A percentile compares a stretch with the other conserved stretches of the same genome.
Conservation (phyloP, 139 green algal species). For the Chlorella sp. region DNA sequence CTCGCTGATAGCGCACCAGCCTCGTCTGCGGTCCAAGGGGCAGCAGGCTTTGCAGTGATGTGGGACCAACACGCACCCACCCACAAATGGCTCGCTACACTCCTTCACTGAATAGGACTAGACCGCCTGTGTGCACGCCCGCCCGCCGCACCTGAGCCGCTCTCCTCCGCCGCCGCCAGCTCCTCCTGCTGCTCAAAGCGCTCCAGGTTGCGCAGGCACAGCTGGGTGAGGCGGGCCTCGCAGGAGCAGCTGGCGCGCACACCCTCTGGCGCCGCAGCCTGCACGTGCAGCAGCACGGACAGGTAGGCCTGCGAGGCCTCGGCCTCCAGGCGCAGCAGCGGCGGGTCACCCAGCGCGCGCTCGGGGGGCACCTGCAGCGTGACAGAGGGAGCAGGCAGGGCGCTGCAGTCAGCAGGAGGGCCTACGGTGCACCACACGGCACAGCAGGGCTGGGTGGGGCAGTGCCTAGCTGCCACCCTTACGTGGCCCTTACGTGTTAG, state of each 20-base stretch:
- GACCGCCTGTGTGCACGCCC: no score
- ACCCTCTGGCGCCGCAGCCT: constrained; percentile 11
- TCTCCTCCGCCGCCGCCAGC: constrained; percentile 18
- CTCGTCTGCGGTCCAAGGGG: not conserved
- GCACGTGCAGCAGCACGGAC: constrained; percentile 61
- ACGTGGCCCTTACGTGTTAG: not conserved
- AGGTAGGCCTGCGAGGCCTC: constrained; percentile 91
- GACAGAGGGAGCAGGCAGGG: constrained; percentile 30
- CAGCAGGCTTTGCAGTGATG: not conserved
- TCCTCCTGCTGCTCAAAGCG: constrained; percentile 62
- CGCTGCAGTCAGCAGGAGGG: not conserved
- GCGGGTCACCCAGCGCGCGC: constrained; percentile 84
- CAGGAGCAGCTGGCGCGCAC: constrained; percentile 33
- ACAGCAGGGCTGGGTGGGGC: not conserved
- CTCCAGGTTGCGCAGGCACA: constrained; percentile 79
- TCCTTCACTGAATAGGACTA: no score
- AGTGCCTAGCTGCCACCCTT: not conserved
- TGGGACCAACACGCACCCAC: no score
- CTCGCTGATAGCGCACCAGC: not conserved
- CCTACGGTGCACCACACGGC: not conserved
- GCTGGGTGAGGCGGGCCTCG: constrained; percentile 64
- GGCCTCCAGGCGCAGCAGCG: constrained; percentile 92
- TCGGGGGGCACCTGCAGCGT: constrained; percentile 50
- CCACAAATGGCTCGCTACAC: no score
- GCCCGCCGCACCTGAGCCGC: no score